Evolutionary conservation across 306 rosid species (phyloP).

Genomic region (Ziziphus jujuba): DNA sequence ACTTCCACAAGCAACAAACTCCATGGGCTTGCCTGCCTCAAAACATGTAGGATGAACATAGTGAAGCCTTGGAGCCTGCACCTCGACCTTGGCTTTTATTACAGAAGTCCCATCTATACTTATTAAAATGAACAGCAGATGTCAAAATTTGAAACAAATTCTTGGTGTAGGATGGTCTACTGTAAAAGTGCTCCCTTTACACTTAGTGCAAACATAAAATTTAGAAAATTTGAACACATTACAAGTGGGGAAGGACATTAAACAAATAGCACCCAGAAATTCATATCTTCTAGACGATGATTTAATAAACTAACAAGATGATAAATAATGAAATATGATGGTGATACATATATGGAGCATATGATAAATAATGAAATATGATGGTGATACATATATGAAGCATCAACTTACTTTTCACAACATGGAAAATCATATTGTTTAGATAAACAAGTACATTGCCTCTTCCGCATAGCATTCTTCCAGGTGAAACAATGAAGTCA

Average conservation of each 20-base stretch:
- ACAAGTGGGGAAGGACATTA: background rate
- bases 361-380: constrained; percentile 17
- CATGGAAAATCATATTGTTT: constrained; percentile 66
- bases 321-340: constrained; percentile 13
- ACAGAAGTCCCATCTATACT: constrained; percentile 60
- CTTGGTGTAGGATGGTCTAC: background rate
- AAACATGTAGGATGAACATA: constrained; percentile 81
- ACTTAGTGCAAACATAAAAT: background rate
- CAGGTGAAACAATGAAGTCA: constrained; percentile 64
- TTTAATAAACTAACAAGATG: too few species aligned
- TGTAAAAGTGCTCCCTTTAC: background rate
- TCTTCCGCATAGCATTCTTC: constrained; percentile 74
- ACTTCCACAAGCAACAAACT: constrained; percentile 91
- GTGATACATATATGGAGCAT: background rate
- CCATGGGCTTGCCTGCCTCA: constrained; percentile 98
- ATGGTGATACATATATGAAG: background rate
- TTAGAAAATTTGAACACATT: background rate
- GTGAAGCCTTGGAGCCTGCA: constrained; percentile 82
- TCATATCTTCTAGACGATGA: background rate
- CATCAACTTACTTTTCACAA: constrained; percentile 58
- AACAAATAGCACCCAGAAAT: background rate
- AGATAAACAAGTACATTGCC: constrained; percentile 67
- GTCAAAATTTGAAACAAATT: background rate
- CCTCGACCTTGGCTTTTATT: constrained; percentile 52
- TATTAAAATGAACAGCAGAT: constrained; percentile 30